Conservation (phyloP, 176 grass and related monocot species). For the Dactylis glomerata region DNA sequence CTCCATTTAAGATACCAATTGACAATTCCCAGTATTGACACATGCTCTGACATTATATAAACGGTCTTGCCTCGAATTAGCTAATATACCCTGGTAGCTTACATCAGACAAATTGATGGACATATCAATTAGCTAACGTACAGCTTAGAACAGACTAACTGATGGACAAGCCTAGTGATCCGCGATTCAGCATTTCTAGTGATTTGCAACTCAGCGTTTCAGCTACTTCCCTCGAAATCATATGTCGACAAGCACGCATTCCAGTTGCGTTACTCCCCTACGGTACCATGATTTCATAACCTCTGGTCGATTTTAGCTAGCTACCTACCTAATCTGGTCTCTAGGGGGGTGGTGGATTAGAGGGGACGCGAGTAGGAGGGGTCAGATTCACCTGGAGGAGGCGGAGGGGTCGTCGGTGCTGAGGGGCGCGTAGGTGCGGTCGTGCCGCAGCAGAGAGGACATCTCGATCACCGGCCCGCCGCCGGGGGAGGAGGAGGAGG, state of each 20-base stretch:
- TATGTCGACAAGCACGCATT: not conserved
- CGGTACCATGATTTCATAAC: not conserved
- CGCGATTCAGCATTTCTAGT: not conserved
- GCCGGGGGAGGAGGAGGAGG: conserved; percentile 21
- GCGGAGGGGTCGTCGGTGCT: conserved; percentile 85
- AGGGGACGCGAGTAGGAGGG: not conserved
- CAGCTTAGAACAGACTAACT: not conserved
- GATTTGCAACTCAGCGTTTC: not conserved
- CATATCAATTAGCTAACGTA: not conserved
- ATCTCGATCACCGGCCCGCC: conserved; percentile 85
- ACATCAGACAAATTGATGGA: not conserved
- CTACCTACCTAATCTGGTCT: not conserved
- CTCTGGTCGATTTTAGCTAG: not conserved
- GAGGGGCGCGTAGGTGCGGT: conserved; percentile 77
- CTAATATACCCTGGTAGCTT: not conserved
- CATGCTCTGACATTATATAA: not conserved
- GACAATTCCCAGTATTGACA: not conserved
- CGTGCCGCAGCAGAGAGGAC: conserved; percentile 65
- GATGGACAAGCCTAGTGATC: not conserved
- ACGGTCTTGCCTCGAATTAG: not conserved
- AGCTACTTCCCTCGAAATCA: not conserved
- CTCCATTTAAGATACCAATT: not conserved
- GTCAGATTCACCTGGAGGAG: conserved; percentile 53
- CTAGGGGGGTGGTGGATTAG: not conserved
- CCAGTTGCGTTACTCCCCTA: not conserved